These are phyloP conservation scores for Parastagonospora nodorum DNA, from an alignment of 2,329 filamentous ascomycete species.

Conservation along the genomic window DNA sequence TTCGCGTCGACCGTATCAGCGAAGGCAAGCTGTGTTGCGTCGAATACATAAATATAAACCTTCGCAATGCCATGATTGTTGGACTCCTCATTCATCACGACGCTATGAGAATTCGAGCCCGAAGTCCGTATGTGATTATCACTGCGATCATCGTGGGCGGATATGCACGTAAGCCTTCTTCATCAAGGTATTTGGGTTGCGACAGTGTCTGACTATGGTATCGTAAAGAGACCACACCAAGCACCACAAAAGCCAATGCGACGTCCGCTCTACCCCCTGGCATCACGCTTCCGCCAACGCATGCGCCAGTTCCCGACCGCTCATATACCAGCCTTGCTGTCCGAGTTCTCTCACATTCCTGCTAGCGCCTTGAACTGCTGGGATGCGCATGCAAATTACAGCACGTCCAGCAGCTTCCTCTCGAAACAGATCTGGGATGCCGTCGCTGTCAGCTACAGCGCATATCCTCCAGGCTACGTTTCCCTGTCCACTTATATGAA, in stretches of 20 bases:
- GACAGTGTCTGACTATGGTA: too few species aligned
- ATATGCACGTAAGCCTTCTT: too few species aligned
- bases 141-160: too few species aligned
- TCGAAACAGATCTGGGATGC: not conserved
- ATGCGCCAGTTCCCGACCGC: constrained; percentile 1
- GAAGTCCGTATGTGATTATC: too few species aligned
- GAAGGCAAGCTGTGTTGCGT: too few species aligned
- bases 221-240: not conserved
- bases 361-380: constrained; percentile 1
- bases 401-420: not conserved
- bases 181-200: too few species aligned
- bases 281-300: not conserved
- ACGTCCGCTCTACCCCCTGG: not conserved
- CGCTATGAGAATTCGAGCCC: too few species aligned
- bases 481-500: not conserved
- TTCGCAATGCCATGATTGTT: too few species aligned
- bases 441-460: not conserved
- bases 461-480: not conserved
- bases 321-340: not conserved
- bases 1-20: too few species aligned
- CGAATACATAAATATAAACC: too few species aligned
- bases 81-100: too few species aligned
- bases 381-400: not conserved
- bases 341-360: constrained; percentile 5
- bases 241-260: not conserved